These are phyloP conservation scores for Schwanniomyces vanrijiae DNA, from an alignment of 805 yeast species.

Conservation along the genomic window DNA sequence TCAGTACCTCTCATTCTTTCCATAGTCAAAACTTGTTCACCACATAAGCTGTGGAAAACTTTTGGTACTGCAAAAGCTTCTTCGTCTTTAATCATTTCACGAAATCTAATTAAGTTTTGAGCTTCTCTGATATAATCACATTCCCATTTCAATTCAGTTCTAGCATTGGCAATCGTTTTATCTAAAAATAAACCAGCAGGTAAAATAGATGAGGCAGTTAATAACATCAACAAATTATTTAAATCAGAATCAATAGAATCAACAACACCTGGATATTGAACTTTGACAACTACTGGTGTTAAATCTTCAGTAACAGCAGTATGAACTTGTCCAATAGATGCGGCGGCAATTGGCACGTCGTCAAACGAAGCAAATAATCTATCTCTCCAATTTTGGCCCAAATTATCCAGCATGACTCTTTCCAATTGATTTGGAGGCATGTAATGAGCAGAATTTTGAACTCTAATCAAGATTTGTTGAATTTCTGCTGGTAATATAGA, in stretches of 20 bases:
- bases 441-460: slow-evolving; percentile 92
- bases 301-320: slow-evolving; percentile 67
- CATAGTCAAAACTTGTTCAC: slow-evolving; percentile 87
- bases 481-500: slow-evolving; percentile 81
- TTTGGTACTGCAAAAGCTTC: slow-evolving; percentile 76
- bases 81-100: slow-evolving; percentile 54
- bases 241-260: slow-evolving; percentile 92
- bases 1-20: slow-evolving; percentile 81
- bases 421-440: slow-evolving; percentile 94
- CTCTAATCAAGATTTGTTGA: slow-evolving; percentile 74
- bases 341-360: slow-evolving; percentile 89
- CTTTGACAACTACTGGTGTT: slow-evolving; percentile 85
- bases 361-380: slow-evolving; percentile 70
- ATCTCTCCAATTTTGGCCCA: slow-evolving; percentile 78
- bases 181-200: slow-evolving; percentile 93
- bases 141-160: slow-evolving; percentile 94
- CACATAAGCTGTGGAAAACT: slow-evolving; percentile 75
- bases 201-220: slow-evolving; percentile 81
- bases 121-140: slow-evolving; percentile 95
- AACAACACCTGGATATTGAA: slow-evolving; percentile 96
- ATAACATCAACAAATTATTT: slow-evolving; percentile 75
- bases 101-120: slow-evolving; percentile 65
- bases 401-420: slow-evolving; percentile 64
- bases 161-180: slow-evolving; percentile 87
- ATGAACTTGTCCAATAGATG: slow-evolving; percentile 97